Evolutionary conservation across 2,329 filamentous ascomycete species (phyloP).

Genomic region (Apiospora koreana): DNA sequence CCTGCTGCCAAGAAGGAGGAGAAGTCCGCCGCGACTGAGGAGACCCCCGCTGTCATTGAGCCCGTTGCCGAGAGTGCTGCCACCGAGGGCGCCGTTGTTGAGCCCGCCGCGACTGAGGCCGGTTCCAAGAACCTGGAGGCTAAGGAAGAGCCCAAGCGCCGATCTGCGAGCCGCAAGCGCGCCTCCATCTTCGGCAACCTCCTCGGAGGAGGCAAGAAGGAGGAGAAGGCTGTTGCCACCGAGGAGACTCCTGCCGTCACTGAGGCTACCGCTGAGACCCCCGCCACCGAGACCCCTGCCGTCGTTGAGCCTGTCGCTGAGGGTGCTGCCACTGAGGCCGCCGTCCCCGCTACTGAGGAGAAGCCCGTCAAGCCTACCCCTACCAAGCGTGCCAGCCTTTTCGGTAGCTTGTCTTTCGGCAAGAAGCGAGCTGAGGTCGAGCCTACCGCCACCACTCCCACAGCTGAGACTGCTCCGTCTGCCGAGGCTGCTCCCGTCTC

Average conservation of each 20-base stretch:
- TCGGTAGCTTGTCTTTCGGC: conserved; percentile 55
- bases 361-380: conserved; percentile 49
- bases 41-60: conserved; percentile 30
- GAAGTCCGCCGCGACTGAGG: conserved; percentile 41
- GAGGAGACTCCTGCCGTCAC: conserved; percentile 36
- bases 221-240: conserved; percentile 43
- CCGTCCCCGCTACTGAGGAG: conserved; percentile 33
- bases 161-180: conserved; percentile 67
- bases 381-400: conserved; percentile 55
- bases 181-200: conserved; percentile 63
- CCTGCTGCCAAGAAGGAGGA: conserved; percentile 45
- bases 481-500: conserved; percentile 37
- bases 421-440: conserved; percentile 59
- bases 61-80: conserved; percentile 27
- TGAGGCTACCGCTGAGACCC: conserved; percentile 26
- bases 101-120: conserved; percentile 26
- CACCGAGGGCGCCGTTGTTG: conserved; percentile 37
- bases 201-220: conserved; percentile 51
- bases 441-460: conserved; percentile 40
- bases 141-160: conserved; percentile 62
- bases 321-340: conserved; percentile 30
- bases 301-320: conserved; percentile 34
- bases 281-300: conserved; percentile 35
- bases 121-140: conserved; percentile 43
- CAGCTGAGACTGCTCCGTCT: conserved; percentile 44